A percentile compares a stretch with the other conserved stretches of the same genome.
Evolutionary conservation across 164 flowering plant species (phyloP).

Genomic region (Vitis cinerea): DNA sequence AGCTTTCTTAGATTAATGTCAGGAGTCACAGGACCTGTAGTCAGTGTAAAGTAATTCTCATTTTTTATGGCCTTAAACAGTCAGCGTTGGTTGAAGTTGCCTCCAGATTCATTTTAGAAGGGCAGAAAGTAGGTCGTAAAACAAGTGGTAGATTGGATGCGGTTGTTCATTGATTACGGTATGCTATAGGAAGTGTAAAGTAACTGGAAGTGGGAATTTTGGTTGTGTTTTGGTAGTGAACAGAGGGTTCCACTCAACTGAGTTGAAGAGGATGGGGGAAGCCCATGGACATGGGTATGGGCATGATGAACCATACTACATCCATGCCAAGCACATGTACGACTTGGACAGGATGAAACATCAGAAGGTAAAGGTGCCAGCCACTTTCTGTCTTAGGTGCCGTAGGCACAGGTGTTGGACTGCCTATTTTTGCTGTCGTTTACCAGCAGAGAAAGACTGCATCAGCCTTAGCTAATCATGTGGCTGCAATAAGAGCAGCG

Average conservation of each 20-base stretch:
- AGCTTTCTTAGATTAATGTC: too few relatives aligned
- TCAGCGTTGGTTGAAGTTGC: too few relatives aligned
- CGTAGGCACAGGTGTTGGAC: conserved; percentile 78
- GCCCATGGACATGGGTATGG: conserved; percentile 49
- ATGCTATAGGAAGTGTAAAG: too few relatives aligned
- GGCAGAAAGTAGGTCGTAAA: too few relatives aligned
- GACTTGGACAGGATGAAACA: conserved; percentile 89
- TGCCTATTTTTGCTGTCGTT: conserved; percentile 79
- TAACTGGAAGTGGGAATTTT: too few relatives aligned
- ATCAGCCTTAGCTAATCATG: conserved; percentile 39
- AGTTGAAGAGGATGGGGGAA: conserved; percentile 81
- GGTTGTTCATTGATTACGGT: too few relatives aligned
- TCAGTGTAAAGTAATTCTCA: too few relatives aligned
- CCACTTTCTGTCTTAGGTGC: conserved; percentile 64
- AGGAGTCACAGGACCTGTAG: too few relatives aligned
- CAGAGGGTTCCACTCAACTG: conserved; percentile 80
- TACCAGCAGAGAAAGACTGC: conserved; percentile 96
- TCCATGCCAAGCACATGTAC: conserved; percentile 96
- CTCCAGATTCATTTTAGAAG: too few relatives aligned
- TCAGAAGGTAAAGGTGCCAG: conserved; percentile 59
- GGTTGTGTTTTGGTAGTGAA: conserved; percentile 31
- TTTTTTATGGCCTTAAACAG: too few relatives aligned
- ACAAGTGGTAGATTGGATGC: too few relatives aligned
- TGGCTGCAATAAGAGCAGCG: too few relatives aligned
- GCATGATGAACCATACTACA: conserved; percentile 77